Evolutionary conservation across 1,139 yeast species (phyloP).

Genomic region (Lodderomyces margitis): DNA sequence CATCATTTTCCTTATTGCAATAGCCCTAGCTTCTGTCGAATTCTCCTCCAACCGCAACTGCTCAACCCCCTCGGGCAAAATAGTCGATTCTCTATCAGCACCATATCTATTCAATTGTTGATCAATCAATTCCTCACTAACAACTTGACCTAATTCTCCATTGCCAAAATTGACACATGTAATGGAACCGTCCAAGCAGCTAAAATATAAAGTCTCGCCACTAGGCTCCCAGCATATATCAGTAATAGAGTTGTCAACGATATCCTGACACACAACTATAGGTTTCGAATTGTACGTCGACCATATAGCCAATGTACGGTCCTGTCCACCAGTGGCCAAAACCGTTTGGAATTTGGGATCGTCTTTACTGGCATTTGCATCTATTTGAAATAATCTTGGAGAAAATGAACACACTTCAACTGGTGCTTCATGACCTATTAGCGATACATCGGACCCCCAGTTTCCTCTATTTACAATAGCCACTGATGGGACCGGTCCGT

Average conservation of each 20-base stretch:
- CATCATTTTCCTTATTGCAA: constrained; percentile 12
- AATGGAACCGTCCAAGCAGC: constrained; percentile 85
- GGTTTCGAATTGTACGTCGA: constrained; percentile 62
- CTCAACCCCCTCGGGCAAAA: constrained; percentile 82
- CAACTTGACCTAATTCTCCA: constrained; percentile 71
- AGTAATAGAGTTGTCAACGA: constrained; percentile 61
- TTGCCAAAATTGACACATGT: constrained; percentile 65
- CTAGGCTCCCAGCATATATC: constrained; percentile 79
- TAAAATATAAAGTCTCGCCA: constrained; percentile 67
- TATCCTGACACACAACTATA: constrained; percentile 60
- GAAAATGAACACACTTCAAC: constrained; percentile 92
- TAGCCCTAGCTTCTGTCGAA: constrained; percentile 10
- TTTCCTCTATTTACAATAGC: constrained; percentile 86
- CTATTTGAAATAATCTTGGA: constrained; percentile 58
- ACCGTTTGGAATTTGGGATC: constrained; percentile 42
- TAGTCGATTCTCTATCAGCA: constrained; percentile 78
- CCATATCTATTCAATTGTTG: constrained; percentile 80
- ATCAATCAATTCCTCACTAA: constrained; percentile 64
- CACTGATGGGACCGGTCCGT: constrained; percentile 92
- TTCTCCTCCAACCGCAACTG: constrained; percentile 73
- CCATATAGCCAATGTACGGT: constrained; percentile 70
- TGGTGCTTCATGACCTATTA: constrained; percentile 96
- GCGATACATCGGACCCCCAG: constrained; percentile 86
- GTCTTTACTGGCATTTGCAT: constrained; percentile 16
- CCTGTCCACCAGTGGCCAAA: constrained; percentile 80